phyloP scores from a whole-genome alignment of 1,139 yeast species.

The Geotrichum histeridarum region DNA sequence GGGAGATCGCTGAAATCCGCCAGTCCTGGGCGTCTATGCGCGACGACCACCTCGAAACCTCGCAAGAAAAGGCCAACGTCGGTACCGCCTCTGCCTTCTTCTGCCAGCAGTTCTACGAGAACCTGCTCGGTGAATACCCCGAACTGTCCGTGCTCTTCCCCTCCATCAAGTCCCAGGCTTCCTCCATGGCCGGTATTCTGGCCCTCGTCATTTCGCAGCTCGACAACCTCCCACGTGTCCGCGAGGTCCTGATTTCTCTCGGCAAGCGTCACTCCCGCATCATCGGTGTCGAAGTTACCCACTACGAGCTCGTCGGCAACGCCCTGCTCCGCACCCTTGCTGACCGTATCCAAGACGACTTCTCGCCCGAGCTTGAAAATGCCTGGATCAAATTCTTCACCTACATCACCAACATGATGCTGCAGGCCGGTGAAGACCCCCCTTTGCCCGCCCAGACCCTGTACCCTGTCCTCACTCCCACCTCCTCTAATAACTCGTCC shows the following conservation, averaged over 20 bases:
- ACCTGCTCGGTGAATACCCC: constrained; percentile 51
- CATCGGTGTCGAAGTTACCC: constrained; percentile 65
- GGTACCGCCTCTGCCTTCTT: constrained; percentile 34
- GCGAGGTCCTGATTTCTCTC: constrained; percentile 56
- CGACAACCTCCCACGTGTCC: constrained; percentile 45
- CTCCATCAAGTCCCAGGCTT: constrained; percentile 64
- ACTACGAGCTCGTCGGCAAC: constrained; percentile 74
- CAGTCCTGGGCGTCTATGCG: constrained; percentile 29
- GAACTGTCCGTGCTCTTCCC: constrained; percentile 56
- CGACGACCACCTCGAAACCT: constrained; percentile 27
- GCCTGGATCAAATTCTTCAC: constrained; percentile 62
- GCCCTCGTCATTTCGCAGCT: constrained; percentile 52
- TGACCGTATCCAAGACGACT: constrained; percentile 54
- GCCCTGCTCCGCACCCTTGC: constrained; percentile 69
- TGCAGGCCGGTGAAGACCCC: constrained; percentile 66
- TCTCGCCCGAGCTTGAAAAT: constrained; percentile 49
- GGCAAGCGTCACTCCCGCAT: constrained; percentile 76
- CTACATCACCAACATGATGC: constrained; percentile 57
- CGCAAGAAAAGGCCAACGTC: constrained; percentile 29
- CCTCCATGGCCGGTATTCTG: constrained; percentile 75
- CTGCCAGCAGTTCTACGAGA: constrained; percentile 55
- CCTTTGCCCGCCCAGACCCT: constrained; percentile 28
- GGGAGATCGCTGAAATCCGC: constrained; percentile 26
- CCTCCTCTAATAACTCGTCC: constrained; percentile 18
- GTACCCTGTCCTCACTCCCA: constrained; percentile 22